These are phyloP conservation scores for Aaosphaeria pasadenensis DNA, from an alignment of 2,329 filamentous ascomycete species.

Conservation along the genomic window DNA sequence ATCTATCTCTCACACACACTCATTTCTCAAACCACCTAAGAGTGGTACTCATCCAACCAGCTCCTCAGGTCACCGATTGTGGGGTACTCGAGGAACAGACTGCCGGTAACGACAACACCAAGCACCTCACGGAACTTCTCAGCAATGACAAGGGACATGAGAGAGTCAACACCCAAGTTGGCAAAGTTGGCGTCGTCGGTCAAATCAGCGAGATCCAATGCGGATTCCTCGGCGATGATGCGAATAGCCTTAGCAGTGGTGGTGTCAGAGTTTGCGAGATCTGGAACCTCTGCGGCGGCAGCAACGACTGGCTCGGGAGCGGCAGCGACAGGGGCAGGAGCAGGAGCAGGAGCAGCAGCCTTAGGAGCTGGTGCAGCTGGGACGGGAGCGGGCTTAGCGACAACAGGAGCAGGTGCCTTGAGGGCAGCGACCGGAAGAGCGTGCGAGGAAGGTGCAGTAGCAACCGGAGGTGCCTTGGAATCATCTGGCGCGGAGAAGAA, in stretches of 20 bases:
- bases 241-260: conserved; percentile 8
- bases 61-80: conserved; percentile 16
- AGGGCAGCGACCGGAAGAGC: neutral
- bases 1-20: no score
- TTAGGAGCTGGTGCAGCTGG: neutral
- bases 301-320: conserved; percentile 1
- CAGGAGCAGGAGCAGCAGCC: neutral
- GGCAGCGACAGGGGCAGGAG: conserved; percentile 1
- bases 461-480: neutral
- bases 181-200: conserved; percentile 17
- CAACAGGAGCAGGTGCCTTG: neutral
- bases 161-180: conserved; percentile 24
- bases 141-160: conserved; percentile 20
- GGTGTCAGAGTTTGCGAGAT: neutral
- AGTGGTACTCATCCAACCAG: conserved; percentile 16
- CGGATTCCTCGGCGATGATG: conserved; percentile 20
- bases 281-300: neutral
- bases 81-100: conserved; percentile 21
- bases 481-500: conserved; percentile 19
- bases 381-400: neutral
- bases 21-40: neutral
- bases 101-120: conserved; percentile 10
- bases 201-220: conserved; percentile 13
- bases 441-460: conserved; percentile 1
- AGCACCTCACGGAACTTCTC: conserved; percentile 19